These are phyloP conservation scores for Venturia effusa DNA, from an alignment of 2,329 filamentous ascomycete genomes.

Conservation along the genomic window DNA sequence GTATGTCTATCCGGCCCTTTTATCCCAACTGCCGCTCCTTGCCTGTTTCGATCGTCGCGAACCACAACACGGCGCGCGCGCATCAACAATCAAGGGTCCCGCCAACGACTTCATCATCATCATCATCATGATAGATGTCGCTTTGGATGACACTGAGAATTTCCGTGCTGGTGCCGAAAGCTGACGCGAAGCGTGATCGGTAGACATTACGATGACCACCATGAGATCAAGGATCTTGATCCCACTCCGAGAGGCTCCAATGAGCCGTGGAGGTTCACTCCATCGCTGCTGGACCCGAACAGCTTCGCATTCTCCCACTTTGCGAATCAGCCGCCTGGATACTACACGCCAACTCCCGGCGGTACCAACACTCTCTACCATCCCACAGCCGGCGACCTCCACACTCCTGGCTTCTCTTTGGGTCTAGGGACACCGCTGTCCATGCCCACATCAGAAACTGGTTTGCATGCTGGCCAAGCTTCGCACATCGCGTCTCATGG, in stretches of 20 bases:
- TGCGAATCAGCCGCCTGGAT: constrained; percentile 67
- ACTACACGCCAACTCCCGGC: constrained; percentile 81
- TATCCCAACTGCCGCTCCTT: constrained; percentile 10
- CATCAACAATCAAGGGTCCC: background rate
- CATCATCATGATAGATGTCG: background rate
- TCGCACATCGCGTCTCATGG: constrained; percentile 53
- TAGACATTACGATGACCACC: constrained; percentile 34
- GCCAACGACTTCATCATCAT: background rate
- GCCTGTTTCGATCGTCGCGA: constrained; percentile 2
- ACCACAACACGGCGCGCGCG: background rate
- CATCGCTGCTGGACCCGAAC: constrained; percentile 77
- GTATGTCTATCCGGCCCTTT: constrained; percentile 25
- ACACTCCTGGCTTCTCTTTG: constrained; percentile 66
- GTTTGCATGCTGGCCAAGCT: constrained; percentile 48
- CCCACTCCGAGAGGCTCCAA: constrained; percentile 69
- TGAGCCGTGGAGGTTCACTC: constrained; percentile 80
- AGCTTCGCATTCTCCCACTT: constrained; percentile 72
- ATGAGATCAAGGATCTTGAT: constrained; percentile 62
- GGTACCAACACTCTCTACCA: constrained; percentile 74
- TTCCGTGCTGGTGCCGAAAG: background rate
- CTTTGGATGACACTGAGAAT: background rate
- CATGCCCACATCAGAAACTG: constrained; percentile 59
- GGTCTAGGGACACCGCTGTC: constrained; percentile 74
- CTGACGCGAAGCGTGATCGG: constrained; percentile 13
- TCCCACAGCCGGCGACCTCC: constrained; percentile 72